Conservation (phyloP, 2,329 filamentous ascomycete species). For the Aspergillus pseudonomiae region DNA sequence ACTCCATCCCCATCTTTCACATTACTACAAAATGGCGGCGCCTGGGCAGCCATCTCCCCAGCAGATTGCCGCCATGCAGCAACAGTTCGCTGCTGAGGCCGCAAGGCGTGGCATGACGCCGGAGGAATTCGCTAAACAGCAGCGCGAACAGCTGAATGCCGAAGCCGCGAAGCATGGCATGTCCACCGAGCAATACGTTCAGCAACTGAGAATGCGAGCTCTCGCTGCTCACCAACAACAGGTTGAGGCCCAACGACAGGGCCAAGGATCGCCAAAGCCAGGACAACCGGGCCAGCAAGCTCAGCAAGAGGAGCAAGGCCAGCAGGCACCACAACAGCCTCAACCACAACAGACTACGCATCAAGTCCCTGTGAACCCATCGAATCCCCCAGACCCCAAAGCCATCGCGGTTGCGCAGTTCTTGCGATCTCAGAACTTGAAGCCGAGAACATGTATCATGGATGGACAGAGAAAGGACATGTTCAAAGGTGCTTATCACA, state of each 20-base stretch:
- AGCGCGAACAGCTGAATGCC: constrained; percentile 49
- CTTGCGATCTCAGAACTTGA: constrained; percentile 79
- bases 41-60: constrained; percentile 68
- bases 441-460: constrained; percentile 86
- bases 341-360: constrained; percentile 42
- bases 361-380: constrained; percentile 52
- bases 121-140: constrained; percentile 75
- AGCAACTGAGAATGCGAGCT: constrained; percentile 50
- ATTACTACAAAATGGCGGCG: constrained; percentile 35
- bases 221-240: constrained; percentile 48
- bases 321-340: constrained; percentile 29
- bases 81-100: constrained; percentile 79
- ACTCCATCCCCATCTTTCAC: constrained; percentile 11
- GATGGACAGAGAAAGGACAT: constrained; percentile 97
- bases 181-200: constrained; percentile 55
- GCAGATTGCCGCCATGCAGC: constrained; percentile 83
- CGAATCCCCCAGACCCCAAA: constrained; percentile 77
- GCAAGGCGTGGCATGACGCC: constrained; percentile 82
- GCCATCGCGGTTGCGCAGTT: constrained; percentile 89
- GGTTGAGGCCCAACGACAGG: constrained; percentile 38
- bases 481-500: constrained; percentile 73
- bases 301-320: constrained; percentile 33
- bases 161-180: constrained; percentile 56
- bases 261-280: constrained; percentile 36
- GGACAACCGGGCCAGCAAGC: constrained; percentile 42